Percentiles rank a stretch among this genome's conserved stretches.
Evolutionary conservation across 352 stramenopile species (phyloP).

Genomic region (Stephanocyclus meneghinianus): DNA sequence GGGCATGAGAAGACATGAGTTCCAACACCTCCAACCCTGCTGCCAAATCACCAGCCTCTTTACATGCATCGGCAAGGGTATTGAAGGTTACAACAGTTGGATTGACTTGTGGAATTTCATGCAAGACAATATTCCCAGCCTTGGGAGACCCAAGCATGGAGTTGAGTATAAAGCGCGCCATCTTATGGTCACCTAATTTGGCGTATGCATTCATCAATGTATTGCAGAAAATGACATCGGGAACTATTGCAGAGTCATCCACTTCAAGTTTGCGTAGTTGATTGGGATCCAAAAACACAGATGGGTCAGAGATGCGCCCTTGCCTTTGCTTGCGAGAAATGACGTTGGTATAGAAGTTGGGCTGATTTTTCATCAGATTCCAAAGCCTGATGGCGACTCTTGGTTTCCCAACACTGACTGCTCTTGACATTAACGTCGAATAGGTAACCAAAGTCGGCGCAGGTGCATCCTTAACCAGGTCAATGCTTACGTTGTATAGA

Average conservation of each 20-base stretch:
- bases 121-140: slow-evolving; percentile 5
- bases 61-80: slow-evolving; percentile 78
- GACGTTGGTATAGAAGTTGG: slow-evolving; percentile 64
- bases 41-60: slow-evolving; percentile 68
- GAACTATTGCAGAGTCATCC: slow-evolving; percentile 51
- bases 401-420: slow-evolving; percentile 70
- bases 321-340: slow-evolving; percentile 23
- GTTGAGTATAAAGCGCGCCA: slow-evolving; percentile 63
- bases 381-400: slow-evolving; percentile 74
- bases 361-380: slow-evolving; percentile 70
- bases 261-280: slow-evolving; percentile 21
- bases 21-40: slow-evolving; percentile 62
- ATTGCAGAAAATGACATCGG: slow-evolving; percentile 80
- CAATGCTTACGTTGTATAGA: neutral
- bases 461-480: slow-evolving; percentile 43
- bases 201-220: slow-evolving; percentile 83
- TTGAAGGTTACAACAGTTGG: slow-evolving; percentile 82
- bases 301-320: slow-evolving; percentile 14
- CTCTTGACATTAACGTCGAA: slow-evolving; percentile 81
- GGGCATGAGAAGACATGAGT: slow-evolving; percentile 44
- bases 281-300: slow-evolving; percentile 6
- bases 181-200: slow-evolving; percentile 67
- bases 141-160: slow-evolving; percentile 58
- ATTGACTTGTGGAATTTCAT: slow-evolving; percentile 50
- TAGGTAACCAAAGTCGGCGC: slow-evolving; percentile 79